Evolutionary conservation across 192 early-diverging fungal species (phyloP), one percentile per base, ranked within the genome.

Genomic region (Coemansia sp.): DNA sequence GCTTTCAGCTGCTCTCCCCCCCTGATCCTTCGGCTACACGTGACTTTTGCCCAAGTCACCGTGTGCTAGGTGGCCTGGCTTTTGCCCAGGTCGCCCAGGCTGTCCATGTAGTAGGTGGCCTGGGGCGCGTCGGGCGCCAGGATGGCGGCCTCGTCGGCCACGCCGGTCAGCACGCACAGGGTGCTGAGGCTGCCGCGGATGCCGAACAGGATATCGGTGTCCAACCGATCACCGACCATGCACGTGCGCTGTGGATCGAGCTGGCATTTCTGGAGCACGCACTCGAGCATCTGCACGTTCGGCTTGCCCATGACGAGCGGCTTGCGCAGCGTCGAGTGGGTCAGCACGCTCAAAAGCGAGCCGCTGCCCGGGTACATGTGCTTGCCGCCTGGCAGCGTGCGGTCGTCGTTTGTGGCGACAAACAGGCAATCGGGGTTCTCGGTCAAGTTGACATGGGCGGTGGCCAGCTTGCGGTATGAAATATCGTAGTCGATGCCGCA

Each of bases 161-260:
- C 68, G 81, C 94, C 95, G 7, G 95, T 96, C 73, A 99, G 81
- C 23, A 98, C 95, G 52, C 92, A 84, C 56, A 99, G 73, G 0
- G 97, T 99, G 46, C 80, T 84, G 28, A 94, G 67, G n/a, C 88
- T 87, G 58, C 94, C 94, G 18, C 84, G 65, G 48, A 87, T 86
- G 30, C 97, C 97, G 78, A 99, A 99, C 28, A 84, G 84, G 62
- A 99, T 95, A 73, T 99, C 97, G 4, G 97, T 99, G 71, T 96
- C 91, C 33, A 98, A 77, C 24, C 94, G 82, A 67, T 99, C 97
- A 23, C 97, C 97, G 40, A 99, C 88, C 97, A 99, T 99, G 74
- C 90, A 95, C 5, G 95, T 94, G 44, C 88, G 78, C 10, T 71
- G 48, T 1, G 84, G 87, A 56, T 98, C 89, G 4, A 98, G 81